These are phyloP conservation scores for Xylaria longipes DNA, from an alignment of 495 filamentous ascomycete species.

Conservation along the genomic window DNA sequence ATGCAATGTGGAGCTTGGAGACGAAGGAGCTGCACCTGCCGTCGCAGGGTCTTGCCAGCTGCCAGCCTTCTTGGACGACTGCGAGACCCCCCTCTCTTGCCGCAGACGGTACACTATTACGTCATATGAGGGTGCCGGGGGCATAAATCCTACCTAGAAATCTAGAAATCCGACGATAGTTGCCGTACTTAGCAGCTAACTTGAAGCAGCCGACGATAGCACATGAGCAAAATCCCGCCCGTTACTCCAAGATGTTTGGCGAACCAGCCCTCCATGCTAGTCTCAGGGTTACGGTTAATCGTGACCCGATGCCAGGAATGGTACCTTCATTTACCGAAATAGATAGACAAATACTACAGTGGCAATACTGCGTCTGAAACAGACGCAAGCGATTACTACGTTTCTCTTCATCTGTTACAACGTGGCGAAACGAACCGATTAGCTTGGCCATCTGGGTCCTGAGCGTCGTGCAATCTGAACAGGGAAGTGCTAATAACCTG, in stretches of 20 bases:
- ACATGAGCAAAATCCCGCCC: not conserved
- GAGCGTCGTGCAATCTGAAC: not conserved
- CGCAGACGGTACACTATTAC: too few relatives aligned
- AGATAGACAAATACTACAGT: not conserved
- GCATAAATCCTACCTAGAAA: too few relatives aligned
- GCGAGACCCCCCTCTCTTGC: not conserved
- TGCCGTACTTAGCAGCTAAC: not conserved
- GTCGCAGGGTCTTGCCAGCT: not conserved
- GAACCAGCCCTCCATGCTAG: not conserved
- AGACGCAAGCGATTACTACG: not conserved
- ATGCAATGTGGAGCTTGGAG: conserved; percentile 4
- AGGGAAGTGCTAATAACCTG: not conserved
- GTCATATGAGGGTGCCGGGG: too few relatives aligned
- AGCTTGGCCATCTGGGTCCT: not conserved
- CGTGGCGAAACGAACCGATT: not conserved
- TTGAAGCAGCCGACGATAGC: not conserved
- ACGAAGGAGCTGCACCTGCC: not conserved
- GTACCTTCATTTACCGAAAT: not conserved
- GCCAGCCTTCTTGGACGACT: not conserved
- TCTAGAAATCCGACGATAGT: not conserved
- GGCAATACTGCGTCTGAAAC: not conserved
- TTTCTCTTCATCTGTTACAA: not conserved
- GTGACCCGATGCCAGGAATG: not conserved
- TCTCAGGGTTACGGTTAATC: not conserved
- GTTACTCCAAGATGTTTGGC: not conserved